These are phyloP conservation scores for Malus asiatica DNA, from an alignment of 306 rosid species.

Conservation along the genomic window DNA sequence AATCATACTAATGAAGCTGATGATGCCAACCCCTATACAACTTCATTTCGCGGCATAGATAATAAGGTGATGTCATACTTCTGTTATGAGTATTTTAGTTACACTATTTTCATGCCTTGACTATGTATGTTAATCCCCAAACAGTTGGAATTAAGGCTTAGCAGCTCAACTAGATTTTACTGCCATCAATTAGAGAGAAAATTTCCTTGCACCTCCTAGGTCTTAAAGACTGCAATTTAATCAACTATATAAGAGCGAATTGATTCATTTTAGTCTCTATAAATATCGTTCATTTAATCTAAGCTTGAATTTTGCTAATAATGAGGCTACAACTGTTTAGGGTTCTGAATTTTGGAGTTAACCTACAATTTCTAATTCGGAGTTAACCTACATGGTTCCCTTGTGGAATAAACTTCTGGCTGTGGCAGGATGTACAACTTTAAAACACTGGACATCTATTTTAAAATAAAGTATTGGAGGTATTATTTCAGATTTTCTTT, in stretches of 20 bases:
- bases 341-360: not conserved
- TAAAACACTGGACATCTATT: not conserved
- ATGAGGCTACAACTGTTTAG: not conserved
- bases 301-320: not conserved
- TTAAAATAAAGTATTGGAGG: not conserved
- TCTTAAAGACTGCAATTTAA: not conserved
- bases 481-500: not conserved
- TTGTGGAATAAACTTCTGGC: not conserved
- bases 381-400: not conserved
- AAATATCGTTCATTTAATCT: not conserved
- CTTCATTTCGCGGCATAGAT: constrained; percentile 96
- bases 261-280: not conserved
- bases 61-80: constrained; percentile 63
- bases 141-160: not conserved
- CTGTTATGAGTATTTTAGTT: not conserved
- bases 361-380: not conserved
- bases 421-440: not conserved
- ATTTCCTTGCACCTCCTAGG: not conserved
- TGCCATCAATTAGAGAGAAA: not conserved
- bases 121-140: not conserved
- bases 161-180: not conserved
- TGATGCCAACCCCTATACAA: constrained; percentile 62
- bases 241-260: not conserved
- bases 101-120: not conserved
- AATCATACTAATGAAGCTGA: constrained; percentile 95